Evolutionary conservation across 2,329 filamentous ascomycete genomes (phyloP).

Genomic region (Xylaria polymorpha): DNA sequence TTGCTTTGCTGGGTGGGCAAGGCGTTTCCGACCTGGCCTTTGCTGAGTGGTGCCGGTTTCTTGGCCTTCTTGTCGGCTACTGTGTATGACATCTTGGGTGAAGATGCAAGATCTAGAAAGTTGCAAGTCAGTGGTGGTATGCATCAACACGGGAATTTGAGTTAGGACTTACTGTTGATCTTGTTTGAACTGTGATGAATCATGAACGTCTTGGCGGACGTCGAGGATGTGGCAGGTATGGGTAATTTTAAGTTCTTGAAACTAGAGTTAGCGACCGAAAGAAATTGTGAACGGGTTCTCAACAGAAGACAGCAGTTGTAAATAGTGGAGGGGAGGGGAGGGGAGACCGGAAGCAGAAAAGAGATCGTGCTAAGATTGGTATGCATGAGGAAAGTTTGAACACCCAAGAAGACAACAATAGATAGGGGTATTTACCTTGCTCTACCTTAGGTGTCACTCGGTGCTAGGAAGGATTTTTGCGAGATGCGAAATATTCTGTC

Average conservation of each 20-base stretch:
- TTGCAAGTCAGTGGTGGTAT: not conserved
- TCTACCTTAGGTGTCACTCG: not conserved
- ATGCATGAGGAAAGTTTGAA: not conserved
- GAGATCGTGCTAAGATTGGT: not conserved
- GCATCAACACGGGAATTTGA: not conserved
- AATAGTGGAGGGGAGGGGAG: not conserved
- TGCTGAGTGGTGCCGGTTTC: not conserved
- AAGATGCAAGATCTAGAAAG: not conserved
- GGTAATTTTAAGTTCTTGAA: not conserved
- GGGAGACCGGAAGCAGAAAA: not conserved
- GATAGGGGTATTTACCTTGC: conserved; percentile 8
- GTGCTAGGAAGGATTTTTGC: not conserved
- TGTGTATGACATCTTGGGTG: not conserved
- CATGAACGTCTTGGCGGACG: not conserved
- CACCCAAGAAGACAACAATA: not conserved
- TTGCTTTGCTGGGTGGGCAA: not conserved
- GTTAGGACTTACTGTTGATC: conserved; percentile 11
- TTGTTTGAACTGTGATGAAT: not conserved
- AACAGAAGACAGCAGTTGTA: not conserved
- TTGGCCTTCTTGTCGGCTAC: conserved; percentile 7
- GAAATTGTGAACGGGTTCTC: not conserved
- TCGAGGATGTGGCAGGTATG: not conserved
- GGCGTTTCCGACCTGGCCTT: not conserved
- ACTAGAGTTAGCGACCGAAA: not conserved
- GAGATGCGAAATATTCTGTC: not conserved